These are phyloP conservation scores for Salix arbutifolia DNA, from an alignment of 345 rosid genomes.

Conservation along the genomic window DNA sequence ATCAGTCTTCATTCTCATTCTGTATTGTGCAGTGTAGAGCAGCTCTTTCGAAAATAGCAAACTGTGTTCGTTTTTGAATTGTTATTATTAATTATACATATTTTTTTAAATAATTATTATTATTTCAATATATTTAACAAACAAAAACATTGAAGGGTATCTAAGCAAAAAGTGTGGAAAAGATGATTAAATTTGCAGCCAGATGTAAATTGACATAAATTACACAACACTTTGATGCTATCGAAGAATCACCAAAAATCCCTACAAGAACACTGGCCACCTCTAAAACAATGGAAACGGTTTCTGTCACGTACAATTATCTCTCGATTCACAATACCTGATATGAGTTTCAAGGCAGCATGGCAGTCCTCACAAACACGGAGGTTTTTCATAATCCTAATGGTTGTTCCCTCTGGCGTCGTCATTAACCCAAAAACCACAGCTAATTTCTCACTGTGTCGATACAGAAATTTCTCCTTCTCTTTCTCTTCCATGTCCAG, in stretches of 20 bases:
- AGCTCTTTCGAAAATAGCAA: too few relatives aligned
- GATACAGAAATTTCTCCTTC: constrained; percentile 9
- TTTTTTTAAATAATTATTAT: too few relatives aligned
- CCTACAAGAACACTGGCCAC: not conserved
- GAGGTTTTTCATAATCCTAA: constrained; percentile 17
- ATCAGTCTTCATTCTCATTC: too few relatives aligned
- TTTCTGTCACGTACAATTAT: constrained; percentile 18
- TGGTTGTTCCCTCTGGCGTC: not conserved
- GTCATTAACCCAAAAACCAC: constrained; percentile 14
- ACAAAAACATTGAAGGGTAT: too few relatives aligned
- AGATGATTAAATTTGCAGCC: too few relatives aligned
- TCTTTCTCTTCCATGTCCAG: constrained; percentile 13
- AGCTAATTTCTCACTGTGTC: constrained; percentile 19
- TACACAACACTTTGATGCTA: not conserved
- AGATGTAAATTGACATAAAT: too few relatives aligned
- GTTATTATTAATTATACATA: too few relatives aligned
- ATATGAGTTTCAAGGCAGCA: constrained; percentile 8
- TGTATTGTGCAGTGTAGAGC: too few relatives aligned
- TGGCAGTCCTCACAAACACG: constrained; percentile 20
- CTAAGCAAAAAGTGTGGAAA: too few relatives aligned
- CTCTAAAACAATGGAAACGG: not conserved
- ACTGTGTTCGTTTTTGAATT: too few relatives aligned
- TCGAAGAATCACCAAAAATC: too few relatives aligned
- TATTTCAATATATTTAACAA: too few relatives aligned
- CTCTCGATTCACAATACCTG: constrained; percentile 1